These are phyloP conservation scores for Infundibulicybe gibba DNA, from an alignment of 768 basidiomycete species.

Conservation along the genomic window DNA sequence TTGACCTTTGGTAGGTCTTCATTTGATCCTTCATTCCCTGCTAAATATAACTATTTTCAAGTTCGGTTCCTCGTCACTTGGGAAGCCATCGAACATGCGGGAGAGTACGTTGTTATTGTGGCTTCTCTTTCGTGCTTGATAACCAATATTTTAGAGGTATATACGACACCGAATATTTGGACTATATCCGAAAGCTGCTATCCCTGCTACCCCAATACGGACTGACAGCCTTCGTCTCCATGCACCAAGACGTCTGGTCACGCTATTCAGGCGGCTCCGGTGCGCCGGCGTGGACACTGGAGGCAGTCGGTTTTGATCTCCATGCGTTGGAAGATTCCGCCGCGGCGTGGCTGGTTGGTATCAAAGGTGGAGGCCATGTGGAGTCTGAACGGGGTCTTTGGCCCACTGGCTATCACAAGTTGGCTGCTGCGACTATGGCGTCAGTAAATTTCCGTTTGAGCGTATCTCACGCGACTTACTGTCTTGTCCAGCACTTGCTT, in stretches of 20 bases:
- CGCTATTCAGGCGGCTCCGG: conserved; percentile 94
- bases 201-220: conserved; percentile 71
- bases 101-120: conserved; percentile 59
- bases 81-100: conserved; percentile 95
- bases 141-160: conserved; percentile 49
- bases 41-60: conserved; percentile 25
- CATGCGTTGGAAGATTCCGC: conserved; percentile 74
- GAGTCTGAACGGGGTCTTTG: conserved; percentile 82
- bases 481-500: conserved; percentile 68
- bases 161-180: conserved; percentile 82
- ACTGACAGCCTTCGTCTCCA: conserved; percentile 66
- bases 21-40: neutral
- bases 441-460: conserved; percentile 29
- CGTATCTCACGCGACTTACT: neutral
- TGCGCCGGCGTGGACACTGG: conserved; percentile 94
- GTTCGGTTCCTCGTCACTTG: conserved; percentile 94
- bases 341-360: conserved; percentile 84
- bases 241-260: conserved; percentile 97
- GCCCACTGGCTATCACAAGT: conserved; percentile 93
- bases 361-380: conserved; percentile 70
- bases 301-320: conserved; percentile 82
- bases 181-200: conserved; percentile 70
- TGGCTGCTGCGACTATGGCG: conserved; percentile 93
- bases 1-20: conserved; percentile 72
- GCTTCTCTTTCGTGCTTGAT: conserved; percentile 1